A percentile compares a stretch with the other conserved stretches of the same genome.
phyloP scores from a whole-genome alignment of 495 filamentous ascomycete genomes.

The Lasiosphaeria miniovina region DNA sequence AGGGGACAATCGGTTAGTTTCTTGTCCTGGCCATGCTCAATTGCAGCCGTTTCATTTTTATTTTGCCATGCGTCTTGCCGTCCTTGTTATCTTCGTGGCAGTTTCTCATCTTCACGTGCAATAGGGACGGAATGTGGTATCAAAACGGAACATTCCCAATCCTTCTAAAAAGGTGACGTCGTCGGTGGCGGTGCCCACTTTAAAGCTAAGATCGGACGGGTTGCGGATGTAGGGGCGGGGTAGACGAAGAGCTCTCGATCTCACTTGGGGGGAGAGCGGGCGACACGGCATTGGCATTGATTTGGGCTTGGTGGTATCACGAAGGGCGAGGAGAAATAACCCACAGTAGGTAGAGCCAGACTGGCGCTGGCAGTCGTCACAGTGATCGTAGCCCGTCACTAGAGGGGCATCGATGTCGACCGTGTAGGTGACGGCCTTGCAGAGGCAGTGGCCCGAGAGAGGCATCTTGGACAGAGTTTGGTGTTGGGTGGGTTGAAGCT shows the following conservation, averaged over 20 bases:
- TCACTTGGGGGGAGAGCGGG: background rate
- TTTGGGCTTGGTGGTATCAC: background rate
- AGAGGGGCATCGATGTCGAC: conserved; percentile 53
- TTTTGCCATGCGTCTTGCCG: too few relatives aligned
- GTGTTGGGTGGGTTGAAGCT: background rate
- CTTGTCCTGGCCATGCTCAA: background rate
- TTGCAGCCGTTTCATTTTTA: too few relatives aligned
- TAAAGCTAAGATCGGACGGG: background rate
- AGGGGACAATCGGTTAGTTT: background rate
- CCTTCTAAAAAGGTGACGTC: too few relatives aligned
- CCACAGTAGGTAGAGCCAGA: conserved; percentile 66
- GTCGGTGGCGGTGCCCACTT: too few relatives aligned
- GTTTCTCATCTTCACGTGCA: too few relatives aligned
- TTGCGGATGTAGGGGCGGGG: conserved; percentile 2
- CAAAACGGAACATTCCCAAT: too few relatives aligned
- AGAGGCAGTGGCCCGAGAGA: conserved; percentile 68
- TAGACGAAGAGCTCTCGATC: background rate
- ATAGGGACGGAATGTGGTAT: too few relatives aligned
- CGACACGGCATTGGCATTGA: conserved; percentile 1
- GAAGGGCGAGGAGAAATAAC: conserved; percentile 11
- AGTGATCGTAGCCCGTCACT: conserved; percentile 64
- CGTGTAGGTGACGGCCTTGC: conserved; percentile 64
- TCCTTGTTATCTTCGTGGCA: too few relatives aligned
- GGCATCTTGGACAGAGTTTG: conserved; percentile 46
- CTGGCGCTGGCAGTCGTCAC: conserved; percentile 71